Conservation (phyloP, 2,329 filamentous ascomycete species). For the Ustulina deusta region DNA sequence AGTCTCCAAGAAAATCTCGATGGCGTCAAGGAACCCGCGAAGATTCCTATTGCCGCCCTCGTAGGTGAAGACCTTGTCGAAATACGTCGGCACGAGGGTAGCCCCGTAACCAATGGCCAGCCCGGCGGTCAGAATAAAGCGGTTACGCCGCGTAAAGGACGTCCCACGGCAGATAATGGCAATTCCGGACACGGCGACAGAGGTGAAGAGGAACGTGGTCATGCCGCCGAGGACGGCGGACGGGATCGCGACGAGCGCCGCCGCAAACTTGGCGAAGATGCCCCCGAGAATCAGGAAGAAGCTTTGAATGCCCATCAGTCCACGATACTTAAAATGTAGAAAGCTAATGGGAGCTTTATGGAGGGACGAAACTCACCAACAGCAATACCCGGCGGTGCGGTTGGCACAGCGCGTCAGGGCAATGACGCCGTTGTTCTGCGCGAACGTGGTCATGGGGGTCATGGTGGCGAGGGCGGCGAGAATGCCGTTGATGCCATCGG, state of each 20-base stretch:
- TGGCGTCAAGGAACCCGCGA: constrained; percentile 79
- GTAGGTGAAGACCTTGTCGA: constrained; percentile 79
- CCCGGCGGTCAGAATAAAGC: constrained; percentile 83
- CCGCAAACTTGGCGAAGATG: constrained; percentile 85
- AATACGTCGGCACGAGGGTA: constrained; percentile 75
- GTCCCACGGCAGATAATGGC: constrained; percentile 77
- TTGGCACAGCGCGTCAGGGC: constrained; percentile 85
- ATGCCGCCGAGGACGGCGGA: constrained; percentile 74
- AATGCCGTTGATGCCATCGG: constrained; percentile 81
- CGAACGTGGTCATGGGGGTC: constrained; percentile 83
- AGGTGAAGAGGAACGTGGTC: constrained; percentile 84
- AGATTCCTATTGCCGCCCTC: constrained; percentile 74
- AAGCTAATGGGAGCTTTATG: background rate
- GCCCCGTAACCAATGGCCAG: constrained; percentile 79
- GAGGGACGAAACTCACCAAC: constrained; percentile 59
- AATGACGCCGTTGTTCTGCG: constrained; percentile 88
- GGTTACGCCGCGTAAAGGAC: constrained; percentile 80
- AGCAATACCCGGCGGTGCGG: constrained; percentile 82
- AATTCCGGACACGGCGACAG: constrained; percentile 82
- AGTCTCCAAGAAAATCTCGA: constrained; percentile 78
- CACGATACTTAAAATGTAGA: background rate
- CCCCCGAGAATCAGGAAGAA: constrained; percentile 85
- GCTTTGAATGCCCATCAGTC: constrained; percentile 46
- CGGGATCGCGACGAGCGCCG: constrained; percentile 81
- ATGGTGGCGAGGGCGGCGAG: constrained; percentile 82